These are phyloP conservation scores for Euphorbia neoarborescens DNA, from an alignment of 441 rosid genomes.

Conservation along the genomic window DNA sequence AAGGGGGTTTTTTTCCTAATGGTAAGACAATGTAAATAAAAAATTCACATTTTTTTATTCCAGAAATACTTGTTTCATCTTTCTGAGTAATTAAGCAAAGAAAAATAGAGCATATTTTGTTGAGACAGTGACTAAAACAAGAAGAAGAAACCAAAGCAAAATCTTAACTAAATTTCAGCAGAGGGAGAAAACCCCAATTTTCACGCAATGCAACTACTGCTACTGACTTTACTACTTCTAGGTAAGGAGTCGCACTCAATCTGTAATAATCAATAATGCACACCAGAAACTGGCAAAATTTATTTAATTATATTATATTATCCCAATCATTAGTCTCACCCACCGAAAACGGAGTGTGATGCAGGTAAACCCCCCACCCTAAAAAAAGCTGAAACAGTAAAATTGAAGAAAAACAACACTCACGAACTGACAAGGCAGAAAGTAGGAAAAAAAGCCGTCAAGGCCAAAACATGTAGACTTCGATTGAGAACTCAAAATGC, in stretches of 20 bases:
- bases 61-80: neutral
- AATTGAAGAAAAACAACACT: neutral
- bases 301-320: neutral
- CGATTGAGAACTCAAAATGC: slow-evolving; percentile 23
- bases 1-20: neutral
- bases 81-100: slow-evolving; percentile 9
- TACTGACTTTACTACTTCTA: slow-evolving; percentile 8
- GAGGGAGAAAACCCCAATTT: slow-evolving; percentile 8
- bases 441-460: slow-evolving; percentile 1
- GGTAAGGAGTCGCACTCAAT: slow-evolving; percentile 25
- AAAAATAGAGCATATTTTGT: neutral
- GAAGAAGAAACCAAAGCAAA: neutral
- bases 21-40: slow-evolving; percentile 2
- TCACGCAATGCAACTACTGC: slow-evolving; percentile 17
- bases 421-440: slow-evolving; percentile 13
- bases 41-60: neutral
- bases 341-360: slow-evolving; percentile 3
- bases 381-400: neutral
- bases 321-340: slow-evolving; percentile 8
- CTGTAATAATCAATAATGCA: neutral
- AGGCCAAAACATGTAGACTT: neutral
- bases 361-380: neutral
- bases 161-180: neutral
- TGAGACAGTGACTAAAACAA: slow-evolving; percentile 10
- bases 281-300: neutral